Evolutionary conservation across 2,329 filamentous ascomycete species (phyloP).

Genomic region (Pseudogymnoascus sp.): DNA sequence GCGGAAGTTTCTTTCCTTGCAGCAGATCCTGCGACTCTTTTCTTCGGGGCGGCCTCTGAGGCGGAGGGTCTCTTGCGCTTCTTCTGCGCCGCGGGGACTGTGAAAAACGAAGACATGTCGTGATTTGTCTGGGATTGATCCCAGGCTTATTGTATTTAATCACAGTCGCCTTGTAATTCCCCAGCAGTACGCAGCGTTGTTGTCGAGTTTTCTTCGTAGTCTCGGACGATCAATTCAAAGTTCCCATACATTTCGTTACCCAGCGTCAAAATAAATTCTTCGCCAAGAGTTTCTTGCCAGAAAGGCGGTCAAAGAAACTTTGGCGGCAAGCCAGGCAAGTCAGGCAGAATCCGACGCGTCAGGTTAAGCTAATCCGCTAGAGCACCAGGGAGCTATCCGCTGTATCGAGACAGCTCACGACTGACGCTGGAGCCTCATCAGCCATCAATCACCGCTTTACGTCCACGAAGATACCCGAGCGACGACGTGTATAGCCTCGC

Average conservation of each 20-base stretch:
- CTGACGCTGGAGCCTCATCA: constrained; percentile 9
- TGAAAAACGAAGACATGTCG: constrained; percentile 92
- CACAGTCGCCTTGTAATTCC: constrained; percentile 1
- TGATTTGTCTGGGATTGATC: constrained; percentile 8
- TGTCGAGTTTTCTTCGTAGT: background rate
- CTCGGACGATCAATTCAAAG: background rate
- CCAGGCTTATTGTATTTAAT: background rate
- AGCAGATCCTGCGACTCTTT: constrained; percentile 42
- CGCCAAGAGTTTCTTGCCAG: constrained; percentile 8
- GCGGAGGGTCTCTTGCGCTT: constrained; percentile 72
- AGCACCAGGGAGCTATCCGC: constrained; percentile 9
- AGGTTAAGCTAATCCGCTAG: constrained; percentile 9
- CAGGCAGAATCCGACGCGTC: constrained; percentile 10
- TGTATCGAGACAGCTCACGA: constrained; percentile 1
- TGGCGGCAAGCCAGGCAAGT: constrained; percentile 6
- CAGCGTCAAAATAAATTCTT: constrained; percentile 10
- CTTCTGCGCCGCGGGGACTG: constrained; percentile 73
- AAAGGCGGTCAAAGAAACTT: constrained; percentile 7
- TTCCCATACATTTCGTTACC: background rate
- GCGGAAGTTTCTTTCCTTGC: constrained; percentile 36
- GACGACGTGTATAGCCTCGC: constrained; percentile 19
- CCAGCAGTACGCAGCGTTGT: background rate
- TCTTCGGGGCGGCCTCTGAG: constrained; percentile 46
- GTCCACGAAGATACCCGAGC: constrained; percentile 7
- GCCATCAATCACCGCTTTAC: constrained; percentile 7